Conservation (phyloP, 2,329 filamentous ascomycete species). For the Cladosporium sphaerospermum region DNA sequence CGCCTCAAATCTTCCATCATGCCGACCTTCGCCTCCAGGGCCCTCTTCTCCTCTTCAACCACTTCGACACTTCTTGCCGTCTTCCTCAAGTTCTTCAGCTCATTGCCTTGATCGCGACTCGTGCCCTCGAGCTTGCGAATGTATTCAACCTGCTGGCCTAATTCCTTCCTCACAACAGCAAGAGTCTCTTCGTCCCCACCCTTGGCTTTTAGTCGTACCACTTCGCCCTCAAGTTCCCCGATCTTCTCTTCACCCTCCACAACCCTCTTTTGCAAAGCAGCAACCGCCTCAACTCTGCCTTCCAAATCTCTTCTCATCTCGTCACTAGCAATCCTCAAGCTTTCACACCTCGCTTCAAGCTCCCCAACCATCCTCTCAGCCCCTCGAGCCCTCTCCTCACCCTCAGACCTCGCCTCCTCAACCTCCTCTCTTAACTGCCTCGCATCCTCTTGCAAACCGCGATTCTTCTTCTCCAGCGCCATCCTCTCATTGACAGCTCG, state of each 20-base stretch:
- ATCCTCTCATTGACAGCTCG: conserved; percentile 50
- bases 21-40: conserved; percentile 69
- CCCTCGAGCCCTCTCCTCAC: conserved; percentile 7
- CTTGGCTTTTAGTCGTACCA: conserved; percentile 77
- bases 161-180: conserved; percentile 75
- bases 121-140: conserved; percentile 76
- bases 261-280: conserved; percentile 53
- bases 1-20: conserved; percentile 66
- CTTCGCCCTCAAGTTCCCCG: conserved; percentile 72
- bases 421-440: conserved; percentile 71
- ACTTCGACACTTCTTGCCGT: conserved; percentile 83
- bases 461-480: conserved; percentile 49
- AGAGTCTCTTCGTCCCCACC: conserved; percentile 82
- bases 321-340: conserved; percentile 28
- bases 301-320: conserved; percentile 56
- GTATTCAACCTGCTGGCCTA: conserved; percentile 87
- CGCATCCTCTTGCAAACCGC: conserved; percentile 61
- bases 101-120: conserved; percentile 70
- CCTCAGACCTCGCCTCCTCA: conserved; percentile 70
- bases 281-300: conserved; percentile 50
- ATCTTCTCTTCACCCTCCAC: conserved; percentile 60
- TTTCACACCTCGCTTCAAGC: conserved; percentile 53
- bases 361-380: conserved; percentile 41
- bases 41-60: conserved; percentile 89
- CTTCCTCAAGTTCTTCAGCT: conserved; percentile 76